These are phyloP conservation scores for Clavaria fumosa DNA, from an alignment of 768 basidiomycete species.

Conservation along the genomic window DNA sequence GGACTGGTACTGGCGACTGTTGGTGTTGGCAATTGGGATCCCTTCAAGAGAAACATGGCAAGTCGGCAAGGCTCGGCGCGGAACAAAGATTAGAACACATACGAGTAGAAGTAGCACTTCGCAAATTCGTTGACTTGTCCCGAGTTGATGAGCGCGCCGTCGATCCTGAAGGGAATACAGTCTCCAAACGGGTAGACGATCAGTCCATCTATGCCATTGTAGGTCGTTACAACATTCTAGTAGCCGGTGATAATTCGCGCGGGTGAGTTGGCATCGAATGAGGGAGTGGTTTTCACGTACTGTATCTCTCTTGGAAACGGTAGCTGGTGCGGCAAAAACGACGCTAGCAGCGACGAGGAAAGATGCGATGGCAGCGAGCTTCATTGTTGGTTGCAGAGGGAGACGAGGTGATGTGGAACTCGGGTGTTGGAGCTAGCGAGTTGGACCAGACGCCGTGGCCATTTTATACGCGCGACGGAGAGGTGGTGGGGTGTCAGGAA, in stretches of 20 bases:
- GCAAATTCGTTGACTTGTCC: not conserved
- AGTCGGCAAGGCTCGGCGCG: not conserved
- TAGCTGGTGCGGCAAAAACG: too few relatives aligned
- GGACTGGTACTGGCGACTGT: not conserved
- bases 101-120: too few relatives aligned
- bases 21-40: constrained; percentile 1
- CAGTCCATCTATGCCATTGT: too few relatives aligned
- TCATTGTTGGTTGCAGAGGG: not conserved
- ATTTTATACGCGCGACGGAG: not conserved
- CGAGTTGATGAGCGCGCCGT: not conserved
- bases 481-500: too few relatives aligned
- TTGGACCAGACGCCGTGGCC: not conserved
- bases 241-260: not conserved
- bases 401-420: too few relatives aligned
- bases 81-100: not conserved
- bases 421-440: not conserved
- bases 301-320: not conserved
- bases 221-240: too few relatives aligned
- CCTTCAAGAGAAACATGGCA: not conserved
- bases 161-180: too few relatives aligned
- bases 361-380: not conserved
- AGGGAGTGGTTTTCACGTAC: not conserved
- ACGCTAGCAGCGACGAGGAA: too few relatives aligned
- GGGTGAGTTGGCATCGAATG: not conserved
- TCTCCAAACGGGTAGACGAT: too few relatives aligned